Percentiles rank a stretch among this genome's conserved stretches.
These are phyloP conservation scores for Eimeria sp. DNA, from an alignment of 169 alveolate genomes.

Conservation along the genomic window DNA sequence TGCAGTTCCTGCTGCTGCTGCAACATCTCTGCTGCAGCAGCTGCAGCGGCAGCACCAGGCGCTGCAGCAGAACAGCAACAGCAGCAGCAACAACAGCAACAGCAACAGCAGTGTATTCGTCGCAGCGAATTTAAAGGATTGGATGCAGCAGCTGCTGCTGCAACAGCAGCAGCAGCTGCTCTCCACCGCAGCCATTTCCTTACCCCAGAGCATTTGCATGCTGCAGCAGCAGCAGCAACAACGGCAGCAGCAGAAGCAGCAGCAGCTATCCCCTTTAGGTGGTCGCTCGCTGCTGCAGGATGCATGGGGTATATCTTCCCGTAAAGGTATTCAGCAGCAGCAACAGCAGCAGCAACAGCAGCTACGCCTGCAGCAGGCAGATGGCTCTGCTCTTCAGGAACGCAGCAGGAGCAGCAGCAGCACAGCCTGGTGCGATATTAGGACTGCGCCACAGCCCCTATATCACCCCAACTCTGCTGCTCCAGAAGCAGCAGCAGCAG, in stretches of 20 bases:
- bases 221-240: constrained; percentile 42
- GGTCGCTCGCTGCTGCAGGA: constrained; percentile 39
- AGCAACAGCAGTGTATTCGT: background rate
- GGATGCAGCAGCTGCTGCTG: no score
- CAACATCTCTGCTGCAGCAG: no score
- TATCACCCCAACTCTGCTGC: background rate
- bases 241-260: constrained; percentile 40
- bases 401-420: constrained; percentile 18
- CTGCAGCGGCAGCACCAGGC: background rate
- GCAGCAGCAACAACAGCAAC: constrained; percentile 49
- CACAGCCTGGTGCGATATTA: no score
- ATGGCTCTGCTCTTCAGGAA: background rate
- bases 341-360: background rate
- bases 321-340: background rate
- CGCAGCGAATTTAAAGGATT: background rate
- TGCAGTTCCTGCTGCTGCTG: no score
- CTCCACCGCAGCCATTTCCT: background rate
- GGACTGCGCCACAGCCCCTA: background rate
- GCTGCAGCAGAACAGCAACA: background rate
- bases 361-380: background rate
- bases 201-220: background rate
- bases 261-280: background rate
- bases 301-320: constrained; percentile 16
- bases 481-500: constrained; percentile 21
- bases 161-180: background rate